Conservation (phyloP, 2,329 filamentous ascomycete genomes). For the Xylariales sp. region DNA sequence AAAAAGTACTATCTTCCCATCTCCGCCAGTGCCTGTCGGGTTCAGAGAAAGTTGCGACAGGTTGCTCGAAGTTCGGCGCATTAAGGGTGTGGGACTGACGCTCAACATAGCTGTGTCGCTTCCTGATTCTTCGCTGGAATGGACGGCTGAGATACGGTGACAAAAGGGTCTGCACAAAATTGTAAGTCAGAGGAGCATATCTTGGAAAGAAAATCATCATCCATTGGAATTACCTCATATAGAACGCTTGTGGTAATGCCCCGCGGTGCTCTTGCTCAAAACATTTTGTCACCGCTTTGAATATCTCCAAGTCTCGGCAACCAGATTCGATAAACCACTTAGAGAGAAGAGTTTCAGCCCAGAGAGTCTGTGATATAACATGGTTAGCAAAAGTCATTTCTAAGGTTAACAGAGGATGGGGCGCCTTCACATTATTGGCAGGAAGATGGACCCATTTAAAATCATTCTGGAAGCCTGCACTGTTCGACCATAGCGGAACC, state of each 20-base stretch:
- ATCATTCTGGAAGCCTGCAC: conserved; percentile 35
- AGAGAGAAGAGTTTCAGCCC: conserved; percentile 54
- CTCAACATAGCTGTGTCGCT: conserved; percentile 11
- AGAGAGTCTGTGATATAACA: conserved; percentile 41
- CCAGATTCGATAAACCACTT: conserved; percentile 62
- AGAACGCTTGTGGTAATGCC: conserved; percentile 52
- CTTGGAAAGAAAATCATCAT: too few species aligned
- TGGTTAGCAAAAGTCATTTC: not conserved
- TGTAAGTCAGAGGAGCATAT: too few species aligned
- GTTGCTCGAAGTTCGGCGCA: conserved; percentile 13
- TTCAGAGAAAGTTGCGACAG: conserved; percentile 14
- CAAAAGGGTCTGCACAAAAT: conserved; percentile 55
- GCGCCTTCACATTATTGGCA: conserved; percentile 38
- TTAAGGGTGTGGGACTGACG: too few species aligned
- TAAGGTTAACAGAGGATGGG: not conserved
- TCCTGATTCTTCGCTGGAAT: conserved; percentile 22
- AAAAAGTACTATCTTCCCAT: conserved; percentile 31
- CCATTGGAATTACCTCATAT: too few species aligned
- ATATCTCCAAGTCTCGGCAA: conserved; percentile 56
- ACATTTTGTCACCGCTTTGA: conserved; percentile 57
- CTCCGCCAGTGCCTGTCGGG: conserved; percentile 11
- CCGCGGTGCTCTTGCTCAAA: conserved; percentile 60
- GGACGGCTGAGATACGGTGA: conserved; percentile 40
- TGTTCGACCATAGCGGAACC: conserved; percentile 37
- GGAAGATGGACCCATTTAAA: conserved; percentile 51